Percentiles rank a stretch among this genome's conserved stretches.
These are phyloP conservation scores for Neonectria punicea DNA, from an alignment of 2,329 filamentous ascomycete genomes.

Conservation along the genomic window DNA sequence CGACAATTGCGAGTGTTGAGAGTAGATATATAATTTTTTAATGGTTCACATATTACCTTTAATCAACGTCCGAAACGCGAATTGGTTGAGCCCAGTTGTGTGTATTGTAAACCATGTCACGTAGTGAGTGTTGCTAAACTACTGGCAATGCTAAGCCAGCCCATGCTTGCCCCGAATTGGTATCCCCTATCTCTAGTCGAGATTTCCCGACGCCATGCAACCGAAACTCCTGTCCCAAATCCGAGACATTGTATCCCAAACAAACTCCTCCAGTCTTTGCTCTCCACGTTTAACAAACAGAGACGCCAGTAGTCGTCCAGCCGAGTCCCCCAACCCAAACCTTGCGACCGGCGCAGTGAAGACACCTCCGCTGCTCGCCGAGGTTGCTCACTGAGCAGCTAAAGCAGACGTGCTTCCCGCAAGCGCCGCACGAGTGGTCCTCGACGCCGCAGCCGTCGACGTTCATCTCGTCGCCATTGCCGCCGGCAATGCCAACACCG, in stretches of 20 bases:
- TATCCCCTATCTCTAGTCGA: constrained; percentile 24
- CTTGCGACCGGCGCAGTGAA: constrained; percentile 60
- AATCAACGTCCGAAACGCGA: constrained; percentile 10
- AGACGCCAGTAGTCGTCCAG: constrained; percentile 33
- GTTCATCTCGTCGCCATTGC: constrained; percentile 50
- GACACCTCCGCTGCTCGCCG: constrained; percentile 63
- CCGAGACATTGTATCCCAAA: neutral
- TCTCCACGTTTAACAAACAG: constrained; percentile 33
- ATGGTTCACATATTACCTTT: constrained; percentile 19
- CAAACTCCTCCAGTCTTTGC: neutral
- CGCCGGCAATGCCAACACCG: constrained; percentile 46
- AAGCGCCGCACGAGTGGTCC: constrained; percentile 57
- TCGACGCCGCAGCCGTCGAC: constrained; percentile 46
- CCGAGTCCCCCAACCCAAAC: constrained; percentile 29
- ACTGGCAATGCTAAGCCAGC: neutral
- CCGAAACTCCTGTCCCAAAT: constrained; percentile 22
- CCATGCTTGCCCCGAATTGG: constrained; percentile 13
- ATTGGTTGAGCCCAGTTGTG: neutral
- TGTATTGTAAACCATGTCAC: neutral
- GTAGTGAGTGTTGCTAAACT: neutral
- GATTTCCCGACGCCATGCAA: constrained; percentile 8
- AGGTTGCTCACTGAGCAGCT: constrained; percentile 69
- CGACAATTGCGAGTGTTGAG: constrained; percentile 26
- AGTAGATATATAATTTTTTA: constrained; percentile 31
- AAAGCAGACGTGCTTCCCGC: constrained; percentile 67